phyloP scores from a whole-genome alignment of 177 flowering plant species.

The Vitis hybrid region DNA sequence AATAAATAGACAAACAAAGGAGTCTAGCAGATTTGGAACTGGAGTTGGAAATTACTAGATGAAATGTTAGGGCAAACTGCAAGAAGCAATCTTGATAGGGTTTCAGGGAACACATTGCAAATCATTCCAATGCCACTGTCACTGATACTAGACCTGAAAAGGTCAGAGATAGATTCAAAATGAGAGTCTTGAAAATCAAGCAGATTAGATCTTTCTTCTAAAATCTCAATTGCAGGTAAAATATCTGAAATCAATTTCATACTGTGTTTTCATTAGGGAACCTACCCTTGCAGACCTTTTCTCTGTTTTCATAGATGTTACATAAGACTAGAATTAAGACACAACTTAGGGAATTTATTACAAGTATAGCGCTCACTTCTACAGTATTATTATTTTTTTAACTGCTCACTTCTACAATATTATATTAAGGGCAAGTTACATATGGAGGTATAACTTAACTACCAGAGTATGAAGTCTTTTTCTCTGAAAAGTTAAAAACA shows the following conservation, averaged over 20 bases:
- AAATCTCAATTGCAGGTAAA: not conserved
- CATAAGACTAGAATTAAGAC: not conserved
- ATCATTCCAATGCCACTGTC: constrained; percentile 98
- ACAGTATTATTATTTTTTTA: too few species aligned
- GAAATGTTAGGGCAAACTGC: constrained; percentile 95
- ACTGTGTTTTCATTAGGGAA: not conserved
- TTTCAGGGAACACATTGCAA: constrained; percentile 80
- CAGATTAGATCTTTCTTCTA: not conserved
- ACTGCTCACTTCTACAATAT: too few species aligned
- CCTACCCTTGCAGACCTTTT: too few species aligned
- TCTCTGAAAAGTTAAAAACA: too few species aligned
- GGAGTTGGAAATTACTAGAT: constrained; percentile 59
- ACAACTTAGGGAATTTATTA: too few species aligned
- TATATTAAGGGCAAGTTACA: too few species aligned
- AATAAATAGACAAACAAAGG: not conserved
- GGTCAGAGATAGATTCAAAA: constrained; percentile 1
- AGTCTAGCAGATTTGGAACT: not conserved
- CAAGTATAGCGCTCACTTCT: too few species aligned
- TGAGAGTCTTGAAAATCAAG: not conserved
- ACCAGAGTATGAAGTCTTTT: too few species aligned
- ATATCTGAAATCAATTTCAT: not conserved
- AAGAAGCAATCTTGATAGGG: constrained; percentile 75
- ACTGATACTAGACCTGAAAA: constrained; percentile 86
- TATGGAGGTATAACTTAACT: too few species aligned
- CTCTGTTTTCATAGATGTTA: too few species aligned